Evolutionary conservation across 768 basidiomycete genomes (phyloP), one percentile per base, ranked within the genome.

Genomic region (Mycena olivaceomarginata): DNA sequence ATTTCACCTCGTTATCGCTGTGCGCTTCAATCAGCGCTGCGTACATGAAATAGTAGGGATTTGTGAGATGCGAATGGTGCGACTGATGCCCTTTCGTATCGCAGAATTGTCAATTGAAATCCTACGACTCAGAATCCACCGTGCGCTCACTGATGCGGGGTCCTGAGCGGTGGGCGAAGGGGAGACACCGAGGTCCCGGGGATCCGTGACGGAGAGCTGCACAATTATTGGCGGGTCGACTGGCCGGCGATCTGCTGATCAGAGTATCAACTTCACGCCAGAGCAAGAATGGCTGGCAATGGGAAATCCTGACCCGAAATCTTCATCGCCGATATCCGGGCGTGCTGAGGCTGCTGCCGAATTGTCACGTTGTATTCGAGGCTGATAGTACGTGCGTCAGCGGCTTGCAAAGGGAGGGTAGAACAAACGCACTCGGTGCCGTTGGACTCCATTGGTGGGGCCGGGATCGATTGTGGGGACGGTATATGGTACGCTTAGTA

Each of bases 281-380:
- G 22, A 25, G 70, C n/a, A 60, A 51, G 59, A 11, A 25, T 20
- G 41, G 22, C 41, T 41, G n/a, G 40, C 16, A 63, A n/a, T 31
- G 39, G 53, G 48, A 22, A 41, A 16, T n/a, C 22, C 74, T 72
- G 70, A 77, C 76, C 79, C n/a, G 79, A 75, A 75, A 75, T 65
- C 53, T 77, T 80, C 77, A 80, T 80, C 57, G 79, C 79, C 41
- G 76, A 80, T 62, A 80, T 77, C 62, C 79, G 73, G 63, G 79
- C 79, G 53, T 80, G 79, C 43, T 69, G 56, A 8, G 79, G 79
- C 43, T 80, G 79, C 48, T 80, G 79, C 18, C 79, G 70, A 45
- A 80, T 67, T 9, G 56, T 77, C 12, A 80, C 63, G 18, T 75
- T 68, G 74, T 80, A 77, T 43, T 63, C 56, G 20, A 74, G 56